Evolutionary conservation across 163 green algal species (phyloP).

Genomic region (Chloromonas sp.): DNA sequence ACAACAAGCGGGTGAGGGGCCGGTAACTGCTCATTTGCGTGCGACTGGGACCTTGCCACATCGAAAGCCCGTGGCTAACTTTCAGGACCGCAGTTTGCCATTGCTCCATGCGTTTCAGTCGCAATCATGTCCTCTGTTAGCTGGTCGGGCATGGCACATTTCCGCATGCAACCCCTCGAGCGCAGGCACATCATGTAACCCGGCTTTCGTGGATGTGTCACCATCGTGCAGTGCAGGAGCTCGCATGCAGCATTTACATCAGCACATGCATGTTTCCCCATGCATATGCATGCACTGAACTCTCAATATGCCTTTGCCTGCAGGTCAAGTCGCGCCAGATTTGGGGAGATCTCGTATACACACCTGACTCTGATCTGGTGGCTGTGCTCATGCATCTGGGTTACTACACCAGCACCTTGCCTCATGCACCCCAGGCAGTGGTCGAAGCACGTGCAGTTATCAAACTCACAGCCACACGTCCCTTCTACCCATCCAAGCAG

Average conservation of each 20-base stretch:
- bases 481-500: conserved; percentile 37
- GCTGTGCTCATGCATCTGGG: conserved; percentile 90
- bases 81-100: no score
- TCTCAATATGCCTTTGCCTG: background rate
- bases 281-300: background rate
- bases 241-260: background rate
- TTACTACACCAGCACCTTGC: conserved; percentile 58
- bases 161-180: no score
- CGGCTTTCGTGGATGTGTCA: no score
- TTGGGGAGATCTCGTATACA: conserved; percentile 92
- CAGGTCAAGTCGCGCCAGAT: conserved; percentile 74
- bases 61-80: no score
- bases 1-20: background rate
- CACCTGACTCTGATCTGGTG: conserved; percentile 88
- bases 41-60: no score
- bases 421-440: conserved; percentile 47
- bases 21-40: no score
- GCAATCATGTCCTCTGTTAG: no score
- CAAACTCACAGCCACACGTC: conserved; percentile 37
- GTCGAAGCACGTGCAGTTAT: conserved; percentile 47
- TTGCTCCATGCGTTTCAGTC: no score
- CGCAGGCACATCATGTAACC: no score
- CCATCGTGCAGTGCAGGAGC: background rate
- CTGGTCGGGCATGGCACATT: no score
- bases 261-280: background rate